These are phyloP conservation scores for Cercospora sesami DNA, from an alignment of 2,329 filamentous ascomycete genomes.

Conservation along the genomic window DNA sequence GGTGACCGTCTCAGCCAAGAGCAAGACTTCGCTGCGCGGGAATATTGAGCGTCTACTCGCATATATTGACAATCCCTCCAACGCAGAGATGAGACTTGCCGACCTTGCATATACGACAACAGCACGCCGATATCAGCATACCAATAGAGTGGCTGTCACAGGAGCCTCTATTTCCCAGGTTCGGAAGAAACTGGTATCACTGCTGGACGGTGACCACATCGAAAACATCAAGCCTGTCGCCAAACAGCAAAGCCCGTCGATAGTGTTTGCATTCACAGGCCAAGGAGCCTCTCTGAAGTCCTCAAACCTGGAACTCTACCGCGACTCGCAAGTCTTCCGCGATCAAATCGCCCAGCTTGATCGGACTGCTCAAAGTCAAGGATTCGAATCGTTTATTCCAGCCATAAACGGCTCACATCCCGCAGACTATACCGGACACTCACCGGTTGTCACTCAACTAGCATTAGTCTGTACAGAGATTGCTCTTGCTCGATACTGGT, in stretches of 20 bases:
- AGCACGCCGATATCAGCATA: constrained; percentile 55
- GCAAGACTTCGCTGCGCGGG: constrained; percentile 46
- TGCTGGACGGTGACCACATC: constrained; percentile 14
- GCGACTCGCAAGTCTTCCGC: constrained; percentile 35
- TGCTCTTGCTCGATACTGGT: constrained; percentile 38
- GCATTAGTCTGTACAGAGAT: constrained; percentile 46
- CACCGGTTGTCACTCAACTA: constrained; percentile 40
- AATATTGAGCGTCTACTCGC: constrained; percentile 59
- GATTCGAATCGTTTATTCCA: constrained; percentile 38
- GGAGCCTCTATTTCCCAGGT: not conserved
- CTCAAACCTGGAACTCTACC: constrained; percentile 38
- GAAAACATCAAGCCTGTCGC: constrained; percentile 23
- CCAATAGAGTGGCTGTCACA: constrained; percentile 45
- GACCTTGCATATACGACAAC: constrained; percentile 68
- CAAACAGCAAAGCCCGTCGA: constrained; percentile 22
- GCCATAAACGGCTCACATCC: constrained; percentile 25
- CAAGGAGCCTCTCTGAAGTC: constrained; percentile 38
- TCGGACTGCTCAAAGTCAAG: constrained; percentile 30
- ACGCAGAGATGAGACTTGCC: constrained; percentile 50
- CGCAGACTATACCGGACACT: constrained; percentile 3
- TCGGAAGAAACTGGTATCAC: constrained; percentile 5
- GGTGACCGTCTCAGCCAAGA: constrained; percentile 61
- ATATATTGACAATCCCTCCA: constrained; percentile 53
- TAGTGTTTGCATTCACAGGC: constrained; percentile 46
- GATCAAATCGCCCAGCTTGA: constrained; percentile 37